Evolutionary conservation across 306 rosid genomes (phyloP).

Genomic region (Datisca glomerata): DNA sequence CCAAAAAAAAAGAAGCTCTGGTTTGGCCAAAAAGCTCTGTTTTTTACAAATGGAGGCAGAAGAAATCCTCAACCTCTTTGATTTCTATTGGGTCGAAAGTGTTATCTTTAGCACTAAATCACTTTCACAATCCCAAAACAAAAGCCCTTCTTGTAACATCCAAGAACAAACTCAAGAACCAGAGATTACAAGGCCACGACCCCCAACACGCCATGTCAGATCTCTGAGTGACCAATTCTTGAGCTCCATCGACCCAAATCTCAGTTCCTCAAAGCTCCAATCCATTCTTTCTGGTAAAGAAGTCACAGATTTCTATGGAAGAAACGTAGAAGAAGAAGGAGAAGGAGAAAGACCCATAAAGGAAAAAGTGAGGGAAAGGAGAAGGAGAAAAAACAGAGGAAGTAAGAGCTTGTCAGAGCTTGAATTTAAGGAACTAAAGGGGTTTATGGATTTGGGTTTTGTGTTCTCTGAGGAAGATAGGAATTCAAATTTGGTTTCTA

Average conservation of each 20-base stretch:
- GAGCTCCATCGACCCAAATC: constrained; percentile 12
- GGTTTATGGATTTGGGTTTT: constrained; percentile 91
- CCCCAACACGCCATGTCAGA: constrained; percentile 21
- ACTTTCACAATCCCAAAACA: constrained; percentile 8
- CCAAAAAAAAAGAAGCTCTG: too few relatives aligned
- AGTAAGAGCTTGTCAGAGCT: constrained; percentile 54
- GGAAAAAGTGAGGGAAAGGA: constrained; percentile 5
- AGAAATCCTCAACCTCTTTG: constrained; percentile 49
- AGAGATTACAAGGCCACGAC: constrained; percentile 5
- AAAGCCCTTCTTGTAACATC: background rate
- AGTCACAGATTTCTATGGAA: constrained; percentile 16
- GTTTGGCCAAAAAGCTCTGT: too few relatives aligned
- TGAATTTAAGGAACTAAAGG: constrained; percentile 64
- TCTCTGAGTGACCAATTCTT: constrained; percentile 37
- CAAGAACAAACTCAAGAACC: background rate
- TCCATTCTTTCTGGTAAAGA: constrained; percentile 37
- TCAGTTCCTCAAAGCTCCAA: constrained; percentile 19
- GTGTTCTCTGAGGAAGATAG: constrained; percentile 57
- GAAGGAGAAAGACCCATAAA: constrained; percentile 6
- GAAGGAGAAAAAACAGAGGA: constrained; percentile 3
- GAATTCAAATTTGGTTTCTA: constrained; percentile 39
- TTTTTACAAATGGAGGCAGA: constrained; percentile 51
- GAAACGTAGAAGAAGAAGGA: constrained; percentile 6
- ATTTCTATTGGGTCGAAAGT: constrained; percentile 47
- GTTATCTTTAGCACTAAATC: constrained; percentile 22